phyloP scores from a whole-genome alignment of 1,284 basidiomycete species.

The Ceratobasidium sp. region DNA sequence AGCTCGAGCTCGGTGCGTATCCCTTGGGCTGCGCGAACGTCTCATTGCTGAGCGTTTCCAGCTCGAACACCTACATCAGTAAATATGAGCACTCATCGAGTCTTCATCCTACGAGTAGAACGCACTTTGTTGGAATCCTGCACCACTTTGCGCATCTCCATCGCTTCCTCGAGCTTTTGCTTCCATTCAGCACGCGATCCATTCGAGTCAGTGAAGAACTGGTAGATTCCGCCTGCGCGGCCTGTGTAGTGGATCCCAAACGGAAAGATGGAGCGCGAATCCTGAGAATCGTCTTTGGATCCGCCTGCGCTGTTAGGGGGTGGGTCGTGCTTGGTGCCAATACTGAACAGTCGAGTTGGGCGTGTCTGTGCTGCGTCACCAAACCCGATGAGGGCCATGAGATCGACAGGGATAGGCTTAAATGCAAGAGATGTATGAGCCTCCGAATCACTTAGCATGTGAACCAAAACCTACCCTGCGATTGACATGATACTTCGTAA shows the following conservation, averaged over 20 bases:
- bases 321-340: slow-evolving; percentile 22
- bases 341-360: slow-evolving; percentile 67
- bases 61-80: slow-evolving; percentile 71
- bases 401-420: slow-evolving; percentile 89
- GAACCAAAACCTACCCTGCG: slow-evolving; percentile 71
- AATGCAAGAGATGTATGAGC: slow-evolving; percentile 26
- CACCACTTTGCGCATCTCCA: slow-evolving; percentile 83
- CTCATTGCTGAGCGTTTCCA: slow-evolving; percentile 84
- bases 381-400: slow-evolving; percentile 84
- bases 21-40: slow-evolving; percentile 79
- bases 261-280: slow-evolving; percentile 80
- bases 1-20: slow-evolving; percentile 61
- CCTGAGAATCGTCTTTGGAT: slow-evolving; percentile 52
- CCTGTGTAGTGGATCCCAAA: slow-evolving; percentile 88
- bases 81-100: slow-evolving; percentile 18
- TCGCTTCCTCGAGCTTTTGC: slow-evolving; percentile 86
- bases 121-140: slow-evolving; percentile 87
- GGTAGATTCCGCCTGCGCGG: slow-evolving; percentile 81
- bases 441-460: slow-evolving; percentile 3
- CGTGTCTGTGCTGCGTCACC: slow-evolving; percentile 76
- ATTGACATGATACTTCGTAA: slow-evolving; percentile 81
- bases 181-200: slow-evolving; percentile 87
- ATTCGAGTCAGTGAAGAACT: slow-evolving; percentile 84
- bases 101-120: background rate
- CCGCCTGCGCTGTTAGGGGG: slow-evolving; percentile 47